Evolutionary conservation across 169 alveolate species (phyloP), one percentile per base, ranked within the genome.

Genomic region (Gregarina niphandrodes): DNA sequence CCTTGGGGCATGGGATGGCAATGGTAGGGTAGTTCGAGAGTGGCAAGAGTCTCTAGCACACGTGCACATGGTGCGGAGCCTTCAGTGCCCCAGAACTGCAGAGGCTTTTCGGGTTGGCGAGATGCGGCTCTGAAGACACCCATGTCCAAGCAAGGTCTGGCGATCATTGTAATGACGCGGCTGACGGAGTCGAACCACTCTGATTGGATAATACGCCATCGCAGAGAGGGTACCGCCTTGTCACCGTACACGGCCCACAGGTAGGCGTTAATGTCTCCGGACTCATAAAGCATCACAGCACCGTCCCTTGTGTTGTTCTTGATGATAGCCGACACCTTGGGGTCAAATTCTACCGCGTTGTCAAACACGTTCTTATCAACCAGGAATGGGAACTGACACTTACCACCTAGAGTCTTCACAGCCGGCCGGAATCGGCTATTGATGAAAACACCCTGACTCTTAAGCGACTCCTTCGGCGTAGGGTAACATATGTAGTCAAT

Each of bases 201-300:
- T n/a, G n/a, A n/a, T n/a, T n/a, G n/a, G n/a, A n/a, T n/a, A n/a
- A n/a, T 34, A 15, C 38, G 4, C 18, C 23, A 41, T 18, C 23
- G 20, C 36, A 21, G 37, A 1, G 48, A 37, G 4, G 48, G 23
- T 5, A 5, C n/a, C 12, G 48, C 48, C 1, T 22, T 7, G 18
- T 13, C 1, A 6, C 48, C 48, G 15, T 41, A 41, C 38, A 22
- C 29, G 5, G 29, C 11, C 48, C 48, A 41, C 38, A 41, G 24
- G n/a, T 41, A 41, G 16, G 16, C 17, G 9, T 22, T 41, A 18
- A 41, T 41, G 17, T 41, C 48, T n/a, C n/a, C 48, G 1, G 40
- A 28, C 18, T 41, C 17, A 41, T 41, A 41, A 22, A 24, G 15
- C 7, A 13, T 11, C 21, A 41, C 38, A 5, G 6, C 37, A 3